A percentile compares a stretch with the other conserved stretches of the same genome.
Conservation (phyloP, 1,284 basidiomycete species). For the Ustilago shanxiensis region DNA sequence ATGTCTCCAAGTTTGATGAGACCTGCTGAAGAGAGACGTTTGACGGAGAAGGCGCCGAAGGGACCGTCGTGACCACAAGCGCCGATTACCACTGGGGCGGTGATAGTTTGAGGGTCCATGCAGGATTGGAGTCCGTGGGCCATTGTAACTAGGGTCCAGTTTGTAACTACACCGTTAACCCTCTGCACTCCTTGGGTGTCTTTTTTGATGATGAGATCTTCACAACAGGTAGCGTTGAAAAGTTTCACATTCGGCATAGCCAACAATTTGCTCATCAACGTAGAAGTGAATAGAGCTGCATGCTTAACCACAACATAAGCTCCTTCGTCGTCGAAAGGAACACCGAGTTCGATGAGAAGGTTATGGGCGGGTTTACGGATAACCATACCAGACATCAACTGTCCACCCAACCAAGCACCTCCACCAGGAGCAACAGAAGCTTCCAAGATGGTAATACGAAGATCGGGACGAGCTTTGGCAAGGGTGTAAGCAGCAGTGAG, state of each 20-base stretch:
- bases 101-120: constrained; percentile 82
- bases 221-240: constrained; percentile 71
- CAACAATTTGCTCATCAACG: constrained; percentile 81
- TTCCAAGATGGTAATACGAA: constrained; percentile 84
- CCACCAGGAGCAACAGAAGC: constrained; percentile 83
- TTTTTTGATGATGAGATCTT: constrained; percentile 68
- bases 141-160: constrained; percentile 85
- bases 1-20: constrained; percentile 84
- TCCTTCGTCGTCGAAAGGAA: constrained; percentile 86
- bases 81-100: constrained; percentile 75
- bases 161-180: constrained; percentile 85
- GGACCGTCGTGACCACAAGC: constrained; percentile 82
- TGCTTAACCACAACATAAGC: constrained; percentile 71
- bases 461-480: constrained; percentile 79
- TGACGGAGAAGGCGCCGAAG: constrained; percentile 87
- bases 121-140: constrained; percentile 79
- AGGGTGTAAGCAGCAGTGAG: constrained; percentile 80
- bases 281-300: constrained; percentile 77
- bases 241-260: constrained; percentile 77
- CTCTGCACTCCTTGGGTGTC: constrained; percentile 73
- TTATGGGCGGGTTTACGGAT: constrained; percentile 83
- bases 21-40: constrained; percentile 82
- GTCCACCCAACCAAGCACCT: constrained; percentile 74
- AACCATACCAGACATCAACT: constrained; percentile 87
- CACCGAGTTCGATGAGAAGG: constrained; percentile 80